Evolutionary conservation across 345 rosid genomes (phyloP).

Genomic region (Citrus australasica): DNA sequence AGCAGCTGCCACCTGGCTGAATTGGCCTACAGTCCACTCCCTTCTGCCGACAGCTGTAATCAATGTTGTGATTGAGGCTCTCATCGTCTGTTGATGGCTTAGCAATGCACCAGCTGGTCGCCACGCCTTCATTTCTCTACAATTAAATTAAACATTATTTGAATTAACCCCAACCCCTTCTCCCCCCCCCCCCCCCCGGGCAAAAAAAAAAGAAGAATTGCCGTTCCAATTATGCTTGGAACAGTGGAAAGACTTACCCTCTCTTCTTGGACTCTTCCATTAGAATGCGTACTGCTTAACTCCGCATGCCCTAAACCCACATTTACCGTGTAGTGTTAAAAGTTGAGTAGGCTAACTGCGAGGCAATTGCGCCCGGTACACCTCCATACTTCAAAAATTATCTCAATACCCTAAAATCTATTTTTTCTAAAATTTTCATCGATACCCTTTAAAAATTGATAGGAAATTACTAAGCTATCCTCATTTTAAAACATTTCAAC

Average conservation of each 20-base stretch:
- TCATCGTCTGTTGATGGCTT: slow-evolving; percentile 16
- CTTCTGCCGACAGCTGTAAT: slow-evolving; percentile 27
- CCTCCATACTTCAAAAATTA: too few relatives aligned
- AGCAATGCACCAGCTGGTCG: slow-evolving; percentile 21
- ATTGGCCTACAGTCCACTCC: slow-evolving; percentile 39
- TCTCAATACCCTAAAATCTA: too few relatives aligned
- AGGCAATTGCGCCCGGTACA: too few relatives aligned
- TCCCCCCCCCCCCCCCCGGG: too few relatives aligned
- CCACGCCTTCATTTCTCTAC: background rate
- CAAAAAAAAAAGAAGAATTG: too few relatives aligned
- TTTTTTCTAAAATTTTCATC: too few relatives aligned
- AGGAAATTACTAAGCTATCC: too few relatives aligned
- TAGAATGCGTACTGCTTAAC: background rate
- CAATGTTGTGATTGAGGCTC: slow-evolving; percentile 20
- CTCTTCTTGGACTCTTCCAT: background rate
- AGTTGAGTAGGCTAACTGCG: background rate
- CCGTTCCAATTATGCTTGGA: too few relatives aligned
- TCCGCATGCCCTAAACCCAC: background rate
- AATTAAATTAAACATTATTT: too few relatives aligned
- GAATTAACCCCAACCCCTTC: too few relatives aligned
- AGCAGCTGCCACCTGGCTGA: slow-evolving; percentile 37
- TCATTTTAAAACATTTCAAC: too few relatives aligned
- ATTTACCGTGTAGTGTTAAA: background rate
- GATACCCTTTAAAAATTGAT: too few relatives aligned
- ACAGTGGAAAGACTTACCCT: background rate